Evolutionary conservation across 2,329 filamentous ascomycete species (phyloP), one percentile per base, ranked within the genome.

Genomic region (Diaporthe humulicola): DNA sequence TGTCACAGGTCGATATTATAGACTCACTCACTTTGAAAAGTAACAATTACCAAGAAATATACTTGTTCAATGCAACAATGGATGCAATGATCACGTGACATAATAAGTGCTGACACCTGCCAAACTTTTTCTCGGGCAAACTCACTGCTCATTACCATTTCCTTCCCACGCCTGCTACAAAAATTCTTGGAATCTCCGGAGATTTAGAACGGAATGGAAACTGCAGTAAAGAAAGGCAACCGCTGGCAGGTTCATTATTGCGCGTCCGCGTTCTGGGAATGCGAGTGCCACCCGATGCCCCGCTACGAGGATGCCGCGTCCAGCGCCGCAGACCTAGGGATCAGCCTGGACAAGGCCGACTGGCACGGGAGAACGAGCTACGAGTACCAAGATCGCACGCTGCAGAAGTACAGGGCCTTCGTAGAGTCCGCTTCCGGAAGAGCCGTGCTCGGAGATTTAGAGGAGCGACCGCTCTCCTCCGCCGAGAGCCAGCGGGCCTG

Each of bases 401-500:
- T 56, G 17, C 52, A 25, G 8, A 33, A 33, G 28, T 56, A 56
- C 52, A 56, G 10, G 8, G 52, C 52, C 52, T 56, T 56, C 52
- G 2, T 7, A 12, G 52, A 0, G 28, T 28, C 52, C 52, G 9
- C 28, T 28, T 30, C 28, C 52, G 52, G 28, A 5, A 4, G 28
- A 33, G 28, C 28, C 3, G 28, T 56, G 52, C 52, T 56, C 52
- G 33, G 52, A 2, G 52, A 56, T 33, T 6, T 56, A 2, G 1
- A 56, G 28, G 52, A 56, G 52, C 52, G 52, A 28, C 52, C 52
- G 28, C 28, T 56, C 0, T 33, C 52, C 28, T 28, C 52, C 1
- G 28, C 52, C 52, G 52, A 56, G 52, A 56, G 52, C 52, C 28
- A 56, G 52, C 52, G 52, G 28, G 52, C 52, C 17, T 56, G 52